A percentile compares a stretch with the other conserved stretches of the same genome.
Conservation (phyloP, 177 flowering plant genomes). For the Vitis hybrid region DNA sequence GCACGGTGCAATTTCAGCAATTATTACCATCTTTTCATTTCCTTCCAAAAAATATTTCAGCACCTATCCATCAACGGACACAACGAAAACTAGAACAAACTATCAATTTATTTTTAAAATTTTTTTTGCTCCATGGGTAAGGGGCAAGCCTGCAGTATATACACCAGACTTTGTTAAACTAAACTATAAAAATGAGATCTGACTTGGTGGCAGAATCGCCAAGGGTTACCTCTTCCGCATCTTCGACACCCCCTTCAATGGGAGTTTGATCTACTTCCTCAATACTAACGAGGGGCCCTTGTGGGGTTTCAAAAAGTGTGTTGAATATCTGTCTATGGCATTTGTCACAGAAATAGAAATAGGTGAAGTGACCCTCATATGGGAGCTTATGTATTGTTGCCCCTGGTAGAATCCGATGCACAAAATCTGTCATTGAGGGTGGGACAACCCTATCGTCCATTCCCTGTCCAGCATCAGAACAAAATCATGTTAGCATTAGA, state of each 20-base stretch:
- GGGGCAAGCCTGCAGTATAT: background rate
- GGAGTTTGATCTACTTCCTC: slow-evolving; percentile 13
- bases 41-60: too few relatives aligned
- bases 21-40: too few relatives aligned
- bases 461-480: slow-evolving; percentile 31
- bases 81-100: too few relatives aligned
- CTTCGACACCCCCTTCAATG: slow-evolving; percentile 6
- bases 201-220: slow-evolving; percentile 9
- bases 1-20: too few relatives aligned
- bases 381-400: slow-evolving; percentile 48
- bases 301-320: slow-evolving; percentile 48
- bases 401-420: slow-evolving; percentile 45
- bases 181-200: background rate
- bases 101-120: background rate
- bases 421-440: slow-evolving; percentile 46
- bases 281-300: slow-evolving; percentile 38
- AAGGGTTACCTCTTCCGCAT: slow-evolving; percentile 7
- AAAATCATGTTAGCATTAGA: too few relatives aligned
- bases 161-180: background rate
- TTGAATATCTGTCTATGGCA: slow-evolving; percentile 57
- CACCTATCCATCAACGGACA: too few relatives aligned
- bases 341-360: slow-evolving; percentile 44
- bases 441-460: slow-evolving; percentile 49
- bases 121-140: background rate
- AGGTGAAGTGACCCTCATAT: slow-evolving; percentile 52